Conservation (phyloP, 768 basidiomycete species). For the Naganishia onofrii region DNA sequence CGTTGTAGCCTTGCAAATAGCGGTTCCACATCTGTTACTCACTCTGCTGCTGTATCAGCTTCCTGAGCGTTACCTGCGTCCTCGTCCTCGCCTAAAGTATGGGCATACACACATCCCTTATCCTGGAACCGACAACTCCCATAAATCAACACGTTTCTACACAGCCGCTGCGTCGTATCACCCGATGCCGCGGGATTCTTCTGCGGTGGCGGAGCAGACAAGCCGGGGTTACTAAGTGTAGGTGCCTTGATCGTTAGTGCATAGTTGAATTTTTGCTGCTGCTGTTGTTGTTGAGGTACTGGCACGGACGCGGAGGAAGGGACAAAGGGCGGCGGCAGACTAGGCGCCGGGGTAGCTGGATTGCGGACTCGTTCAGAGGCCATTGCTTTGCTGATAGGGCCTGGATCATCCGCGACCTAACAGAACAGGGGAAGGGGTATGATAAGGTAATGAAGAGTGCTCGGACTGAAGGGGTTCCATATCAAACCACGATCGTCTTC, state of each 20-base stretch:
- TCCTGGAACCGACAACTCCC: constrained; percentile 59
- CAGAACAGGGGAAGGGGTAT: not conserved
- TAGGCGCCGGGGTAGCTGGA: too few species aligned
- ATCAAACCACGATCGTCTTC: too few species aligned
- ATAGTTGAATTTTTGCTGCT: not conserved
- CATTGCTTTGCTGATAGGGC: not conserved
- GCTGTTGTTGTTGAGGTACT: not conserved
- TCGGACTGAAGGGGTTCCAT: too few species aligned
- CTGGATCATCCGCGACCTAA: not conserved
- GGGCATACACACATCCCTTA: constrained; percentile 32
- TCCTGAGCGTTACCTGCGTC: constrained; percentile 15
- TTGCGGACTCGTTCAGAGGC: constrained; percentile 8
- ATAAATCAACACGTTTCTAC: constrained; percentile 86
- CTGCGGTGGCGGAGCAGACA: not conserved
- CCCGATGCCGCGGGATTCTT: not conserved
- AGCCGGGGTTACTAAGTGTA: constrained; percentile 1
- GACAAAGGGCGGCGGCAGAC: constrained; percentile 10
- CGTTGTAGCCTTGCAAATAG: not conserved
- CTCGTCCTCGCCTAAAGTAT: constrained; percentile 23
- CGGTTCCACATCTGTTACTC: not conserved
- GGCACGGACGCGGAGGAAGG: not conserved
- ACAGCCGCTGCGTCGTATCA: constrained; percentile 63
- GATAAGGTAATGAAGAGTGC: not conserved
- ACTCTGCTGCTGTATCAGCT: not conserved
- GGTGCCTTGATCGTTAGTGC: constrained; percentile 20